These are phyloP conservation scores for Chalciporus piperatus DNA, from an alignment of 768 basidiomycete genomes.

Conservation along the genomic window DNA sequence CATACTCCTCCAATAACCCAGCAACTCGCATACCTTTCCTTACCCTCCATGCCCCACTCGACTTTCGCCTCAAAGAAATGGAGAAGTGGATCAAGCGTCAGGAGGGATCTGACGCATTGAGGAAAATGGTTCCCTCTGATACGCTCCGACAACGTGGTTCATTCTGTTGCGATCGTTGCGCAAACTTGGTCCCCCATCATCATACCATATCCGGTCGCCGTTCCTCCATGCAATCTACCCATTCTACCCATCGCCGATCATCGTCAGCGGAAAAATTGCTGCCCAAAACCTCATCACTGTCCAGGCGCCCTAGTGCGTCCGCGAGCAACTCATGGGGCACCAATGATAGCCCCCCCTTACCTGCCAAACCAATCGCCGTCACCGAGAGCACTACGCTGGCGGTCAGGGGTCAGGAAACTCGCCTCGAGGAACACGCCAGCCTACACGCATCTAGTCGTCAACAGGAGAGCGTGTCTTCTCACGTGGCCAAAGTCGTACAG, in stretches of 20 bases:
- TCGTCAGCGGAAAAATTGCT: slow-evolving; percentile 21
- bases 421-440: slow-evolving; percentile 18
- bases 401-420: slow-evolving; percentile 11
- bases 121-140: slow-evolving; percentile 19
- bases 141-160: slow-evolving; percentile 26
- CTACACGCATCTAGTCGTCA: slow-evolving; percentile 8
- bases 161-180: slow-evolving; percentile 34
- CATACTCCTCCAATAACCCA: slow-evolving; percentile 37
- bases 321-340: slow-evolving; percentile 2
- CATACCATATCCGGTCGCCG: slow-evolving; percentile 28
- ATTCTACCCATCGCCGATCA: slow-evolving; percentile 20
- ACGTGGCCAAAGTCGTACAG: slow-evolving; percentile 2
- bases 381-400: slow-evolving; percentile 11
- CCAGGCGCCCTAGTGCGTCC: slow-evolving; percentile 21
- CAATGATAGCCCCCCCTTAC: slow-evolving; percentile 9
- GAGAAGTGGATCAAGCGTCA: slow-evolving; percentile 71
- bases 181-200: slow-evolving; percentile 32
- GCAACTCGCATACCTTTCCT: slow-evolving; percentile 51
- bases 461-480: slow-evolving; percentile 16
- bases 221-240: slow-evolving; percentile 20
- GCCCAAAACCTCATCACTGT: slow-evolving; percentile 6
- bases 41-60: slow-evolving; percentile 63
- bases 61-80: slow-evolving; percentile 77
- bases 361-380: slow-evolving; percentile 8
- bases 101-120: slow-evolving; percentile 24